phyloP scores from a whole-genome alignment of 2,329 filamentous ascomycete species.

The Calonectria ilicicola region DNA sequence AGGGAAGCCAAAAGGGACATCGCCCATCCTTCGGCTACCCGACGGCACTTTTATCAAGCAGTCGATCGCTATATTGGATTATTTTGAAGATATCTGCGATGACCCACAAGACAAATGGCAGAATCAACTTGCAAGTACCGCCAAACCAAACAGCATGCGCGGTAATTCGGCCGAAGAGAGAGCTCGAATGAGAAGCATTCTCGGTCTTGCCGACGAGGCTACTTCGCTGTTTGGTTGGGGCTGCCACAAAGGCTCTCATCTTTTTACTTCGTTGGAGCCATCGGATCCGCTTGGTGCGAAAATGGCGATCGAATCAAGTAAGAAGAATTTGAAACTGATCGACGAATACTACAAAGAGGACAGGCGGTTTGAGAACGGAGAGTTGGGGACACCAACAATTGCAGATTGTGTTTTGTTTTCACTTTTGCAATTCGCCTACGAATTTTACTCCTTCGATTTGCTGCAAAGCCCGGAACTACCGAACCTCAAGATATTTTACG shows the following conservation, averaged over 20 bases:
- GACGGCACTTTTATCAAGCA: constrained; percentile 35
- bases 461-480: constrained; percentile 7
- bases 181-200: constrained; percentile 23
- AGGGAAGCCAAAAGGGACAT: constrained; percentile 27
- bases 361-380: not conserved
- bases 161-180: constrained; percentile 19
- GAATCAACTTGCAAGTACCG: not conserved
- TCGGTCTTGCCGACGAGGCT: constrained; percentile 31
- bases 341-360: constrained; percentile 26
- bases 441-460: constrained; percentile 22
- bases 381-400: not conserved
- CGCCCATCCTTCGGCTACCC: constrained; percentile 24
- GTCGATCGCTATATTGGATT: constrained; percentile 30
- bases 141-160: not conserved
- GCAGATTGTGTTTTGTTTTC: constrained; percentile 36
- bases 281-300: constrained; percentile 5
- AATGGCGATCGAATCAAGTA: constrained; percentile 15
- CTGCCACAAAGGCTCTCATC: constrained; percentile 27
- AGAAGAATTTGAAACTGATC: constrained; percentile 21
- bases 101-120: constrained; percentile 24
- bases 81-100: constrained; percentile 34
- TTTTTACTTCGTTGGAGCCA: constrained; percentile 17
- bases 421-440: constrained; percentile 29
- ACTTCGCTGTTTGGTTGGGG: constrained; percentile 25
- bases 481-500: constrained; percentile 20